Evolutionary conservation across 1,284 basidiomycete species (phyloP).

Genomic region (Pseudozyma sp.): DNA sequence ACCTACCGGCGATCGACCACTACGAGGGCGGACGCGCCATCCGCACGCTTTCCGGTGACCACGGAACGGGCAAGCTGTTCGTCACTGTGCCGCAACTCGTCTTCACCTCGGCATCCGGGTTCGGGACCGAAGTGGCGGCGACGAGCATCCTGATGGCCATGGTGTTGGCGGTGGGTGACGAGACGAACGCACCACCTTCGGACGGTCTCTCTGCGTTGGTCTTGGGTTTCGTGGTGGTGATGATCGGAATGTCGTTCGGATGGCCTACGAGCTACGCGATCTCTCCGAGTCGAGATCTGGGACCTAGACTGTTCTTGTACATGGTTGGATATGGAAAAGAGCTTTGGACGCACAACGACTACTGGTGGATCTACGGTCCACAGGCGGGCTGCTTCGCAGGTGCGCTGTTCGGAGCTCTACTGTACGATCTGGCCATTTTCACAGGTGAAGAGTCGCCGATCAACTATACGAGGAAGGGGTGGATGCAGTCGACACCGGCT

Average conservation of each 20-base stretch:
- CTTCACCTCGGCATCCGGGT: constrained; percentile 33
- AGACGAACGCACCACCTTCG: constrained; percentile 72
- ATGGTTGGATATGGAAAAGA: constrained; percentile 75
- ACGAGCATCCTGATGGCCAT: constrained; percentile 53
- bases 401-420: constrained; percentile 64
- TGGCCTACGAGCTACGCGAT: constrained; percentile 75
- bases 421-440: constrained; percentile 69
- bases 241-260: constrained; percentile 74
- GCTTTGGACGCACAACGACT: constrained; percentile 72
- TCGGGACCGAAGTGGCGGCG: constrained; percentile 52
- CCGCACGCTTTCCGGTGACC: constrained; percentile 73
- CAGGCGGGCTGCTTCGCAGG: constrained; percentile 57
- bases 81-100: constrained; percentile 74
- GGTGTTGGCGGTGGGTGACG: constrained; percentile 45
- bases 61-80: constrained; percentile 78
- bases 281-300: constrained; percentile 77
- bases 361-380: constrained; percentile 83
- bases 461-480: constrained; percentile 50
- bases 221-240: constrained; percentile 74
- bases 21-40: constrained; percentile 76
- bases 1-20: constrained; percentile 79
- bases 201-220: constrained; percentile 73
- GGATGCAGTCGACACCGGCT: constrained; percentile 34
- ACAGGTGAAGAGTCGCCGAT: constrained; percentile 66
- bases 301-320: constrained; percentile 75